A percentile compares a stretch with the other conserved stretches of the same genome.
Conservation (phyloP, 1,284 basidiomycete genomes). For the Leccinum pachyderme region DNA sequence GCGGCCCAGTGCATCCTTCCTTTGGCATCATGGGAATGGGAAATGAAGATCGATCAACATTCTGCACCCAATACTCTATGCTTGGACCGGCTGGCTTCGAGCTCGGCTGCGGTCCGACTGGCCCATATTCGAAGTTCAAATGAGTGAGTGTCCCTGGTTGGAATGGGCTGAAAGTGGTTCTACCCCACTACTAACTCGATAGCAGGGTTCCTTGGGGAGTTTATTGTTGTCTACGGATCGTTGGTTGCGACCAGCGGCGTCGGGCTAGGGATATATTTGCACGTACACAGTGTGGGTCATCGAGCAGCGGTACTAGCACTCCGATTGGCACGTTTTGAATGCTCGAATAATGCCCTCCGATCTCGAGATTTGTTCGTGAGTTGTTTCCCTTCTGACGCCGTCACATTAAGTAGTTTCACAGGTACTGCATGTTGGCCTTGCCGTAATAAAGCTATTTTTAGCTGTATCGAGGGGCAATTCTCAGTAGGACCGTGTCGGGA, state of each 20-base stretch:
- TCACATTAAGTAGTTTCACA: not conserved
- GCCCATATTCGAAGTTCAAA: constrained; percentile 6
- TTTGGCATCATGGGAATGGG: constrained; percentile 16
- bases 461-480: not conserved
- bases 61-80: constrained; percentile 16
- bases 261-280: not conserved
- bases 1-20: constrained; percentile 15
- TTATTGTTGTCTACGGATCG: not conserved
- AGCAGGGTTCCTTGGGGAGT: not conserved
- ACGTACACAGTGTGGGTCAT: not conserved
- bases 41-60: constrained; percentile 22
- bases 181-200: not conserved
- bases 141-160: constrained; percentile 13
- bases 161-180: not conserved
- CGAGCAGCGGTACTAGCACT: not conserved
- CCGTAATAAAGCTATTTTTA: not conserved
- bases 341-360: not conserved
- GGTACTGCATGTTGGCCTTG: not conserved
- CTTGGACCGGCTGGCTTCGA: constrained; percentile 10
- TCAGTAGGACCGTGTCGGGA: not conserved
- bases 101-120: constrained; percentile 11
- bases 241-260: not conserved
- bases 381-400: not conserved
- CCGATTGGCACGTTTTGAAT: not conserved
- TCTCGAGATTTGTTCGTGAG: not conserved